phyloP scores from a whole-genome alignment of 108 stramenopile species.

The Cyclotella kingstonii region DNA sequence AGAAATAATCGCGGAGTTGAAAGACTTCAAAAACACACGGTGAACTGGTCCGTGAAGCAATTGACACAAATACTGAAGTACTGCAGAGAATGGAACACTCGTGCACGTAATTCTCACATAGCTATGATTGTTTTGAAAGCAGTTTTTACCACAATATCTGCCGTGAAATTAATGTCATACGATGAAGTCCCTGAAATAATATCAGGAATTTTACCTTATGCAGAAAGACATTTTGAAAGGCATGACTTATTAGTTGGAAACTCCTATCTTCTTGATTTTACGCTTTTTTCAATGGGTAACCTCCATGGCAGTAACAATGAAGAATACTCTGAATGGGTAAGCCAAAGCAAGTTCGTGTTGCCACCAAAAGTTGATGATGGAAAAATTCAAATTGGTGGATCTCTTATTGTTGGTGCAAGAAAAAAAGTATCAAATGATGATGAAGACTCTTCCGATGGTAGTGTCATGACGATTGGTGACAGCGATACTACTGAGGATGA shows the following conservation, averaged over 20 bases:
- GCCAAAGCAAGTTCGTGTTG: slow-evolving; percentile 60
- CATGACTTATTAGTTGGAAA: slow-evolving; percentile 69
- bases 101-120: slow-evolving; percentile 76
- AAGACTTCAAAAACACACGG: slow-evolving; percentile 63
- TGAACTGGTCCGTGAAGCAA: slow-evolving; percentile 61
- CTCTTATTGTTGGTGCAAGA: slow-evolving; percentile 50
- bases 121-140: slow-evolving; percentile 75
- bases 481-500: slow-evolving; percentile 47
- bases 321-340: slow-evolving; percentile 57
- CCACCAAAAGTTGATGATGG: slow-evolving; percentile 76
- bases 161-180: slow-evolving; percentile 53
- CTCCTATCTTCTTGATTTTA: slow-evolving; percentile 76
- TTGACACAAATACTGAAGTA: slow-evolving; percentile 77
- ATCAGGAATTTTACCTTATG: slow-evolving; percentile 79
- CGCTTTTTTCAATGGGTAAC: slow-evolving; percentile 67
- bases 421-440: slow-evolving; percentile 32
- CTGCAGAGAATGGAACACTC: slow-evolving; percentile 89
- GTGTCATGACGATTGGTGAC: slow-evolving; percentile 76
- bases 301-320: slow-evolving; percentile 43
- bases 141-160: slow-evolving; percentile 66
- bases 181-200: slow-evolving; percentile 75
- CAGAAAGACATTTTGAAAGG: slow-evolving; percentile 87
- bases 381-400: slow-evolving; percentile 75
- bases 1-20: slow-evolving; percentile 43
- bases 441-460: slow-evolving; percentile 42